Conservation (phyloP, 1,284 basidiomycete genomes). For the Cutaneotrichosporon dermatis region DNA sequence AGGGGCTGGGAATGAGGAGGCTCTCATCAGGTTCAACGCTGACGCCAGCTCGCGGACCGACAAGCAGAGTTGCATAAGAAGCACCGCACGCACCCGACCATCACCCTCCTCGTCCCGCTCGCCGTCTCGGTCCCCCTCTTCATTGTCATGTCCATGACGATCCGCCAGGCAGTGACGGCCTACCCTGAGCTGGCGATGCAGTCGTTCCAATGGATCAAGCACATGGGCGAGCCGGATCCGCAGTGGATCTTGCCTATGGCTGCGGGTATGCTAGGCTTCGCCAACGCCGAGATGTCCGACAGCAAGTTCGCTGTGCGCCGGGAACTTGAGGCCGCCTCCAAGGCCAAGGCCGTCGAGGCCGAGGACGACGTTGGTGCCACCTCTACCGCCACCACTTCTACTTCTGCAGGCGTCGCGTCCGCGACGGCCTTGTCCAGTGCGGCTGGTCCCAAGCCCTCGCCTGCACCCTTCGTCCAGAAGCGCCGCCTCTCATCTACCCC, state of each 20-base stretch:
- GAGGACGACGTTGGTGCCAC: not conserved
- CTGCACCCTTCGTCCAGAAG: too few species aligned
- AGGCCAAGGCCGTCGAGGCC: not conserved
- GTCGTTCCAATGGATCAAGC: slow-evolving; percentile 42
- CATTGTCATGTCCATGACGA: slow-evolving; percentile 42
- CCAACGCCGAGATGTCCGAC: slow-evolving; percentile 43
- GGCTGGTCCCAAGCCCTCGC: too few species aligned
- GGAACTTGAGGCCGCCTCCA: not conserved
- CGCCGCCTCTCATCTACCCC: too few species aligned
- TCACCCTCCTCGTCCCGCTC: slow-evolving; percentile 44
- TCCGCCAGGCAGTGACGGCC: slow-evolving; percentile 38
- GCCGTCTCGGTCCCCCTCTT: slow-evolving; percentile 49
- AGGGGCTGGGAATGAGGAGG: too few species aligned
- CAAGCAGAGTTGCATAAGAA: slow-evolving; percentile 38
- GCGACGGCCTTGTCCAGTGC: too few species aligned
- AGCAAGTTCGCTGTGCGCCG: slow-evolving; percentile 24
- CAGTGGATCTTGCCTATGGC: slow-evolving; percentile 40
- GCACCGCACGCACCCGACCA: slow-evolving; percentile 41
- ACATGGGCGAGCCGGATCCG: slow-evolving; percentile 43
- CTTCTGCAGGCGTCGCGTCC: too few species aligned
- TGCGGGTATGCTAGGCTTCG: slow-evolving; percentile 40
- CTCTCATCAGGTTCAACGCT: not conserved
- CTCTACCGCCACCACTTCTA: not conserved
- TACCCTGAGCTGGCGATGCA: slow-evolving; percentile 33
- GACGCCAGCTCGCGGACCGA: slow-evolving; percentile 35